Evolutionary conservation across 1,284 basidiomycete genomes (phyloP), one percentile per base, ranked within the genome.

Genomic region (Moesziomyces parantarcticus): DNA sequence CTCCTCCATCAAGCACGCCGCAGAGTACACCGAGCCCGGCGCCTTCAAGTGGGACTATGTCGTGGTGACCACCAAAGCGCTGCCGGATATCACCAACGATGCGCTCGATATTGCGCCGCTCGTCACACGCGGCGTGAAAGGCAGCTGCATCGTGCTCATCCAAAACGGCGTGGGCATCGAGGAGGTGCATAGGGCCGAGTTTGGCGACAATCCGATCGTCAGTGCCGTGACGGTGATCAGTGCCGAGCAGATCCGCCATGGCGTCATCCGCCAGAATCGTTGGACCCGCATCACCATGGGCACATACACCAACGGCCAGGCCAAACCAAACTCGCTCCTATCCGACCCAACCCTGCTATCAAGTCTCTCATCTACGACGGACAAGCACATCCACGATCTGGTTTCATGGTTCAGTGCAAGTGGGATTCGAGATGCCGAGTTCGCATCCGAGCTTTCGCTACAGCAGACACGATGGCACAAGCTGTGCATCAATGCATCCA

Each of bases 391-490:
- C n/a, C 6, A 58, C 16, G 18, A 58, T 53, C 81, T 86, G 25
- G 78, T 80, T 6, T 29, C 64, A 11, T 59, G 85, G 50, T 75
- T 85, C 16, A 75, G 75, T 20, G 69, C 32, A 5, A 85, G 84
- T 7, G 84, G 84, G 9, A 83, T 86, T 57, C 80, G 78, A 44
- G 85, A 86, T 68, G 85, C 84, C 7, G 84, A 86, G 67, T 72
- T 67, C n/a, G 76, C 84, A 59, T 66, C 78, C 21, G 85, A 86
- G 52, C 63, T 74, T 23, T 82, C 77, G 14, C 71, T 86, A 20
- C 86, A 86, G 71, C 77, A 85, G 43, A 83, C 86, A 4, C 78
- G 86, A 7, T 86, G 86, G 86, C 85, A 86, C 76, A 86, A 86
- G 70, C 75, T 84, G 21, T 83, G 82, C 78, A 85, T 85, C 76